These are phyloP conservation scores for Potentilla sterilis DNA, from an alignment of 306 rosid genomes.

Conservation along the genomic window DNA sequence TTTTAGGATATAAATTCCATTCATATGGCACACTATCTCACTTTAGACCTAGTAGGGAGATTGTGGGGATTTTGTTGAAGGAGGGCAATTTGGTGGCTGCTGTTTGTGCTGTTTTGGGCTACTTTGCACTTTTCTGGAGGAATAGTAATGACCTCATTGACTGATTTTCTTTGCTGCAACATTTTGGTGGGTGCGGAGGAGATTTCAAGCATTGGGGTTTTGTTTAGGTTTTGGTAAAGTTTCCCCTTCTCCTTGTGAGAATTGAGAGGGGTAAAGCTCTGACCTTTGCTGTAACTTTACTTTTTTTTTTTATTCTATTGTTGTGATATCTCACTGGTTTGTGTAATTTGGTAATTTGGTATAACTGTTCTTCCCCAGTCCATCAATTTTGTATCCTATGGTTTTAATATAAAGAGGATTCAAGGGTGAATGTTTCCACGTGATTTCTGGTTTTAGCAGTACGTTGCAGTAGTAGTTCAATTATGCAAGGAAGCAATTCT, in stretches of 20 bases:
- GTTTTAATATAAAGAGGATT: background rate
- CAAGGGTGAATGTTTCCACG: too few relatives aligned
- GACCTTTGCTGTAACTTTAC: background rate
- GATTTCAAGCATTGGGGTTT: background rate
- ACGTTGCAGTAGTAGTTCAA: background rate
- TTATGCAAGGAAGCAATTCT: background rate
- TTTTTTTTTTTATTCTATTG: background rate
- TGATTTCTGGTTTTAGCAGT: background rate
- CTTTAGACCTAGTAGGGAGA: too few relatives aligned
- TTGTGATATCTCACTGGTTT: background rate
- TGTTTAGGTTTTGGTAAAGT: constrained; percentile 16
- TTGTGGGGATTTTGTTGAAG: constrained; percentile 64
- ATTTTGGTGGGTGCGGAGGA: background rate
- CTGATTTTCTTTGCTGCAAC: background rate
- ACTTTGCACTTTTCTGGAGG: constrained; percentile 65
- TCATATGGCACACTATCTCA: too few relatives aligned
- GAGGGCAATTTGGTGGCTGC: constrained; percentile 94
- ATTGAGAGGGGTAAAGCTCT: too few relatives aligned
- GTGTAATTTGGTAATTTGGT: background rate
- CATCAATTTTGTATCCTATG: background rate
- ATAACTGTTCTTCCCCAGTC: background rate
- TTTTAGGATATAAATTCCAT: too few relatives aligned
- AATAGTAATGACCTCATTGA: constrained; percentile 33
- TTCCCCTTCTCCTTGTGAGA: background rate
- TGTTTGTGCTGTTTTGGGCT: constrained; percentile 79